A percentile compares a stretch with the other conserved stretches of the same genome.
phyloP scores from a whole-genome alignment of 2,329 filamentous ascomycete species.

The Alternaria panax region DNA sequence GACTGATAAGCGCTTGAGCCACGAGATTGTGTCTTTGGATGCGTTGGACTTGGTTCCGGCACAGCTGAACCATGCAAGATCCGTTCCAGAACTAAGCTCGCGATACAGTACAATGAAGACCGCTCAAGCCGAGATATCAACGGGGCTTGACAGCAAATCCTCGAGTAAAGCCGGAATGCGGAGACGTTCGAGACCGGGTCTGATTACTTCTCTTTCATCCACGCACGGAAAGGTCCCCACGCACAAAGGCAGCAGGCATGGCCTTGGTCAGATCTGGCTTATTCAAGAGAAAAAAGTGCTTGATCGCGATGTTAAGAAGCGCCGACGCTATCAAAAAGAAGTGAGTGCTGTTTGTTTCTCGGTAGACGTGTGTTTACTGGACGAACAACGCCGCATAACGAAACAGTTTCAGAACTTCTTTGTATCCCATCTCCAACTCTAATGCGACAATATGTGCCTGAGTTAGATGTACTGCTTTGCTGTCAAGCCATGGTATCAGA shows the following conservation, averaged over 20 bases:
- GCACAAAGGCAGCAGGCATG: slow-evolving; percentile 26
- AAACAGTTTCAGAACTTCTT: slow-evolving; percentile 38
- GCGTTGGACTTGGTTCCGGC: slow-evolving; percentile 15
- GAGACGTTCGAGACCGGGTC: slow-evolving; percentile 28
- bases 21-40: background rate
- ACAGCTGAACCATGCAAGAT: slow-evolving; percentile 24
- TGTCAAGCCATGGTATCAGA: background rate
- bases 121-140: slow-evolving; percentile 30
- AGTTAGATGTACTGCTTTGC: slow-evolving; percentile 21
- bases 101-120: slow-evolving; percentile 36
- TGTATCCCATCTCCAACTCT: slow-evolving; percentile 15
- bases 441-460: slow-evolving; percentile 27
- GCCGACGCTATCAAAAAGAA: slow-evolving; percentile 30
- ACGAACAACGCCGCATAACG: slow-evolving; percentile 29
- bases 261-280: slow-evolving; percentile 20
- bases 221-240: slow-evolving; percentile 33
- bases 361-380: slow-evolving; percentile 24
- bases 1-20: background rate
- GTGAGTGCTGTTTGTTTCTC: slow-evolving; percentile 41
- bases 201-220: slow-evolving; percentile 30
- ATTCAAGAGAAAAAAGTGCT: slow-evolving; percentile 30
- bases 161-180: slow-evolving; percentile 30
- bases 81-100: slow-evolving; percentile 22
- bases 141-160: slow-evolving; percentile 33
- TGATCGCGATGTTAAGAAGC: slow-evolving; percentile 18